Base-by-base conservation (phyloP, 2,329 filamentous ascomycete genomes). In the Fusarium sacchari region DNA sequence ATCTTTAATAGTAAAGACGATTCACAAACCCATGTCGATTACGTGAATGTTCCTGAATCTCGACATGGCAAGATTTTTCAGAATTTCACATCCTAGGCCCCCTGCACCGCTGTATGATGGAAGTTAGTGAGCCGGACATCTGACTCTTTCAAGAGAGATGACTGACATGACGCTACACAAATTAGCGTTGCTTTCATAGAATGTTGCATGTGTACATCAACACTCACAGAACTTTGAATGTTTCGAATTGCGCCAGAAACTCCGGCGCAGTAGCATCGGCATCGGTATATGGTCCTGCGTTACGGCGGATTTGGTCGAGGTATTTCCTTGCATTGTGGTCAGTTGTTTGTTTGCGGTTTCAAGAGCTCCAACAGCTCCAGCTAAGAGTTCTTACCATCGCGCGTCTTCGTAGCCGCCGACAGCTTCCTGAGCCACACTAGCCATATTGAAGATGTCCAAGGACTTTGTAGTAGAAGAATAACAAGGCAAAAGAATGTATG, bases 21-120 rank as follows among this genome's bases (percentile, higher is more conserved):
- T 37, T 22, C n/a, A 80, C 87, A 66, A 83, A 93, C 93, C 94
- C 96, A 99, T 99, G 84, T 99, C 96, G 78, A 99, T 98, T 67
- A 99, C 96, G 85, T 99, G 95, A 76, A 99, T 98, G 79, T 97
- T 91, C 82, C 93, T 97, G 86, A 99, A 99, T 34, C 95, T 95
- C 5, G 96, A 98, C 59, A 99, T 88, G 46, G 96, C 96, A 39
- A 99, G 88, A 79, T 99, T 94, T 86, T 99, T 99, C 59, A 99
- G 86, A 49, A 99, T 97, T 81, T 99, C 96, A 79, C 96, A 99
- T 74, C 96, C 96, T 67, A 99, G 84, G 17, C 96, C 96, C 71
- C 96, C 96, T 67, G 96, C 96, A 65, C 96, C 96, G 76, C 95
- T 98, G 20, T 79, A 76, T 44, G 12, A 22, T 20, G 39, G 46